Evolutionary conservation across 2,329 filamentous ascomycete genomes (phyloP).

Genomic region (Trichoderma hamatum): DNA sequence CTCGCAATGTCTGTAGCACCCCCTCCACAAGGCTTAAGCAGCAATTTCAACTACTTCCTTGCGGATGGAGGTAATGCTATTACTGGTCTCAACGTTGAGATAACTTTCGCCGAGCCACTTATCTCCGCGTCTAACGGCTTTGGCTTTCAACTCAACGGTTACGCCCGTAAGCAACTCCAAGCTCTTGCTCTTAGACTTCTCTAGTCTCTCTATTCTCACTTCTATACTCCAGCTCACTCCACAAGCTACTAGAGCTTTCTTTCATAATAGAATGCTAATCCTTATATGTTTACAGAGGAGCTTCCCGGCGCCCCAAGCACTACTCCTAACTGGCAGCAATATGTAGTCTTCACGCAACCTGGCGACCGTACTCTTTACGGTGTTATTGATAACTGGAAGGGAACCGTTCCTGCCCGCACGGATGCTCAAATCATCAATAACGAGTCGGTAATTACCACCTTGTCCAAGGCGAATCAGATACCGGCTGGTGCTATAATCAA

Average conservation of each 20-base stretch:
- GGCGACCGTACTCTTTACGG: conserved; percentile 7
- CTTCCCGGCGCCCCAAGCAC: neutral
- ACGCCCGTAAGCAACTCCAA: neutral
- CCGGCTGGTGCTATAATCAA: neutral
- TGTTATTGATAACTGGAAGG: conserved; percentile 11
- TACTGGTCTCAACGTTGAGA: conserved; percentile 14
- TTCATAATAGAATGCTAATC: neutral
- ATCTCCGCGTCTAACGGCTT: neutral
- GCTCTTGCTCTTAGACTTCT: too few relatives aligned
- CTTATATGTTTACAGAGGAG: neutral
- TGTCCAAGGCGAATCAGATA: neutral
- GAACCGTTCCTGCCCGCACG: conserved; percentile 1
- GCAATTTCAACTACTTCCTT: conserved; percentile 21
- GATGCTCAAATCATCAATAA: neutral
- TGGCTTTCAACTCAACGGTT: neutral
- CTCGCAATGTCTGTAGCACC: conserved; percentile 16
- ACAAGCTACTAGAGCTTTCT: too few relatives aligned
- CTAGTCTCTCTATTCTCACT: too few relatives aligned
- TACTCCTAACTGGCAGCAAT: conserved; percentile 17
- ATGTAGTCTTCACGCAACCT: conserved; percentile 7
- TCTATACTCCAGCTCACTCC: too few relatives aligned
- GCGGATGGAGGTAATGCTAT: conserved; percentile 16
- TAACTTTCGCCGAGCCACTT: conserved; percentile 10
- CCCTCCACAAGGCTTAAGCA: conserved; percentile 1
- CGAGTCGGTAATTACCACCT: neutral